Evolutionary conservation across 2,329 filamentous ascomycete genomes (phyloP), one percentile per base, ranked within the genome.

Genomic region (Cladosporium sp.): DNA sequence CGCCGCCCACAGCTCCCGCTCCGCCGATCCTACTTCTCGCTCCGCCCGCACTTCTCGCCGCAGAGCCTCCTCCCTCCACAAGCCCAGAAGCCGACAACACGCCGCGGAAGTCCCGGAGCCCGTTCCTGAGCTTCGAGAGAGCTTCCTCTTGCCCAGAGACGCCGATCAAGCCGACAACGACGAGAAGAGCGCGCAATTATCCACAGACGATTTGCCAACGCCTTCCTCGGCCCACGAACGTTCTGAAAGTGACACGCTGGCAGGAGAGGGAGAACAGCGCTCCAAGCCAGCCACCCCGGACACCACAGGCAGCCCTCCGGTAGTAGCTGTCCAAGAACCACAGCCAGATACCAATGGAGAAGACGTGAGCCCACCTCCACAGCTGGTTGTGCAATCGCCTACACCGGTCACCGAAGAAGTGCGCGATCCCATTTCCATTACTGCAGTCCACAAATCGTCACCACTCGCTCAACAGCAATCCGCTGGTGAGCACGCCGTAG

Each of bases 341-440:
- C 16, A 29, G n/a, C n/a, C 18, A 16, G 49, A 29, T 28, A 23
- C 46, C 40, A 44, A 67, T 56, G 56, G 63, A 49, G 57, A 65
- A 23, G 62, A 60, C 35, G 55, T 65, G 10, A 53, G 64, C 12
- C 7, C 28, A 3, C 66, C 67, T 28, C 72, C 73, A n/a, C 65
- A 58, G 18, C 52, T 76, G 46, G 69, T 65, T 21, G 35, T 76
- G 11, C 65, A 76, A 67, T 67, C 70, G 49, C 70, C 74, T 7
- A 75, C 74, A n/a, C 73, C 74, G 11, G 63, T 70, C 37, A 31
- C 56, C 2, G 37, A 57, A 28, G 56, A 56, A 40, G 46, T 21
- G 35, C 35, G 16, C 44, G 21, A 26, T 52, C 31, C 37, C 12
- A 21, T 23, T 35, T 26, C 60, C 5, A 16, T 44, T 35, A 14